phyloP scores from a whole-genome alignment of 169 alveolate genomes.

The Cryptosporidium ubiquitum region DNA sequence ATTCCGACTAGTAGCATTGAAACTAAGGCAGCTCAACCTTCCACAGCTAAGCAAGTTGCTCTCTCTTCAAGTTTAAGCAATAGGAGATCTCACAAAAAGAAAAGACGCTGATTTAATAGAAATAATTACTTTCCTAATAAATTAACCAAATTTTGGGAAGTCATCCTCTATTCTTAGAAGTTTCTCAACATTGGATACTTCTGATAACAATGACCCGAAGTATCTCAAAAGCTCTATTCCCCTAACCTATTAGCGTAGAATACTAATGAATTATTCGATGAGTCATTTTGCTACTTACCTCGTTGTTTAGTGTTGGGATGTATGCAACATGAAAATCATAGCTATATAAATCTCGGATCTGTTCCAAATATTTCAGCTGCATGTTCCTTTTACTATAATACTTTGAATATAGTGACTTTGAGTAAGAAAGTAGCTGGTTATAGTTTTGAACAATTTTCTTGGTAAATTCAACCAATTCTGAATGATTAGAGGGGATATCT shows the following conservation, averaged over 20 bases:
- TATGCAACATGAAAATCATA: constrained; percentile 93
- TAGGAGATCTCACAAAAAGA: constrained; percentile 35
- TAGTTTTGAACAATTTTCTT: constrained; percentile 2
- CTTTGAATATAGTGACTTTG: constrained; percentile 84
- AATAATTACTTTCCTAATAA: neutral
- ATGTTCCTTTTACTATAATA: constrained; percentile 86
- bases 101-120: constrained; percentile 33
- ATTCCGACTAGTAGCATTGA: neutral
- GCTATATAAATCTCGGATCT: constrained; percentile 94
- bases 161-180: constrained; percentile 29
- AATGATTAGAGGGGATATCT: constrained; percentile 32
- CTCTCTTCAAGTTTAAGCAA: neutral
- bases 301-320: constrained; percentile 89
- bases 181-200: constrained; percentile 22
- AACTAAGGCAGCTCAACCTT: neutral
- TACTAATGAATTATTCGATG: neutral
- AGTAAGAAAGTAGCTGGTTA: constrained; percentile 3
- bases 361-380: constrained; percentile 95
- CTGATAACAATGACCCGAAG: constrained; percentile 47
- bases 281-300: constrained; percentile 82
- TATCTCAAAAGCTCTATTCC: constrained; percentile 77
- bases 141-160: neutral
- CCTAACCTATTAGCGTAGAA: constrained; percentile 45
- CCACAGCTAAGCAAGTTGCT: constrained; percentile 53
- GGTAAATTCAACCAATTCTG: constrained; percentile 24